Evolutionary conservation across 441 rosid species (phyloP), one percentile per base, ranked within the genome.

Genomic region (Monsonia emarginata): DNA sequence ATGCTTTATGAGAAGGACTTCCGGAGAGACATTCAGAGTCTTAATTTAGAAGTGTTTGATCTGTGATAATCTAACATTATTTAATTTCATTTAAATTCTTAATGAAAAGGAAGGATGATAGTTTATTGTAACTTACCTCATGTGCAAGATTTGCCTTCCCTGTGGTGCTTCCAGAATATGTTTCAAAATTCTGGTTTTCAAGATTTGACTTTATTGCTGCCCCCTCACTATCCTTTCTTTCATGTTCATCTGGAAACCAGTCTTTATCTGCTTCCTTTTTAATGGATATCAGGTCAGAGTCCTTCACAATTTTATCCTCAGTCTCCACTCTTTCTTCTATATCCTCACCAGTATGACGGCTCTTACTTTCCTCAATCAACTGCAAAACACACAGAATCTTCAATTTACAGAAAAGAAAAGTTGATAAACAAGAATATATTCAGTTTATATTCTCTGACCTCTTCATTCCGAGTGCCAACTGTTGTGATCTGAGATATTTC

Each of bases 111-210:
- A 58, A 42, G 18, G 30, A 19, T 25, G 72, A 40, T 36, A 58
- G 25, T 31, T 36, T 42, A 46, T 56, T 31, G 44, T 66, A 59
- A 26, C 30, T 83, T 75, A 89, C 93, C 90, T 83, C 56, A 16
- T 72, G 32, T 22, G 42, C 69, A 10, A 38, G 57, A 38, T 73
- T 40, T 64, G 74, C 75, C 22, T 72, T 80, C 76, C 64, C 48
- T 11, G 16, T 63, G 74, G 67, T 70, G 57, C 22, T 77, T 66
- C 57, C 71, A 48, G 62, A 69, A 66, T 36, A 71, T 48, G 28
- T 68, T 66, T 69, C 60, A 21, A 61, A 65, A 22, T 57, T 70
- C 26, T 2, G 72, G 62, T 54, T 64, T 69, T 59, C 69, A 10
- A 64, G 59, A 54, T 65, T 36, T 54, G 64, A 31, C 62, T 58